Conservation (phyloP, 768 basidiomycete species). For the Mycena capillaripes region DNA sequence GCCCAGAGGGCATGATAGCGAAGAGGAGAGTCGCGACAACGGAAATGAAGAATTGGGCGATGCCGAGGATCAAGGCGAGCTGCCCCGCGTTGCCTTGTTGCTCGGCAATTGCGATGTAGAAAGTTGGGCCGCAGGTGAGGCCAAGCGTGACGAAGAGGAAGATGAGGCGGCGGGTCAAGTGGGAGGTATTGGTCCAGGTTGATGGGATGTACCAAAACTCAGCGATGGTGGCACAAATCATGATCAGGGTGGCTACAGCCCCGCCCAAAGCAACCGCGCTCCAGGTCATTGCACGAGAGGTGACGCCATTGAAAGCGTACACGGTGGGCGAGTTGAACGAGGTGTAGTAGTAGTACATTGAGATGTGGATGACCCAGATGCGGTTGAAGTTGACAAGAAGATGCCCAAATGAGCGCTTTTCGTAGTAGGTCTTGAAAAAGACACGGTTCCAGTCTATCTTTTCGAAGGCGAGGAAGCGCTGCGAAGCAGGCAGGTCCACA, state of each 20-base stretch:
- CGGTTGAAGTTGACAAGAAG: constrained; percentile 99
- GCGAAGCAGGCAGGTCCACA: constrained; percentile 90
- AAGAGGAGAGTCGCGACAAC: constrained; percentile 90
- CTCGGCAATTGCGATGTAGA: constrained; percentile 94
- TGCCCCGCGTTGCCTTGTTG: constrained; percentile 72
- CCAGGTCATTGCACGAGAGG: constrained; percentile 88
- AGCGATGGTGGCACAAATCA: constrained; percentile 93
- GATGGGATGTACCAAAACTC: constrained; percentile 99
- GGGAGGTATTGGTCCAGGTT: constrained; percentile 98
- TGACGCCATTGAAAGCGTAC: constrained; percentile 72
- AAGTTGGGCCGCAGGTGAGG: constrained; percentile 92
- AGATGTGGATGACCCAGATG: constrained; percentile 97
- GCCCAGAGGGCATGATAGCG: constrained; percentile 92
- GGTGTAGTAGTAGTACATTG: constrained; percentile 97
- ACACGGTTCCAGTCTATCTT: constrained; percentile 96
- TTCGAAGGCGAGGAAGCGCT: constrained; percentile 97
- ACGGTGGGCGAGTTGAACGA: constrained; percentile 92
- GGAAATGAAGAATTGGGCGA: constrained; percentile 97
- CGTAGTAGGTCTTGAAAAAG: constrained; percentile 99
- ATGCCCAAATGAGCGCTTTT: constrained; percentile 97
- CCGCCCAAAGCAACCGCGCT: constrained; percentile 95
- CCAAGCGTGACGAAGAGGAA: constrained; percentile 93
- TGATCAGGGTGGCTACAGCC: constrained; percentile 95
- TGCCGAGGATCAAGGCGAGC: constrained; percentile 91
- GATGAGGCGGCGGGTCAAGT: constrained; percentile 90